These are phyloP conservation scores for Cryptococcus sp. DNA, from an alignment of 1,284 basidiomycete species.

Conservation along the genomic window DNA sequence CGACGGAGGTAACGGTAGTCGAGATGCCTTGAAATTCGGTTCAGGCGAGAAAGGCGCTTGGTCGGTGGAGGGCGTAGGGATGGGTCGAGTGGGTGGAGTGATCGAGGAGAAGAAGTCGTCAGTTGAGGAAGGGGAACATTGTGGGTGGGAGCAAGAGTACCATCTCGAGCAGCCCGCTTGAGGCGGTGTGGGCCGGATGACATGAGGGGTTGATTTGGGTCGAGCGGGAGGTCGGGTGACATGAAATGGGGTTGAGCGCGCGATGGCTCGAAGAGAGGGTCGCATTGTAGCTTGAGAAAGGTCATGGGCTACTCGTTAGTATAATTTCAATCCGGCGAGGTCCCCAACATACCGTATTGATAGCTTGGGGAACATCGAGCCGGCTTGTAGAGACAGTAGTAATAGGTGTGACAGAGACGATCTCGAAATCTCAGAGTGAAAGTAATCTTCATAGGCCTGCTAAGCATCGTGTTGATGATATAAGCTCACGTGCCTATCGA, in stretches of 20 bases:
- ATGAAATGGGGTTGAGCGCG: constrained; percentile 2
- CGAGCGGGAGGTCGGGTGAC: constrained; percentile 1
- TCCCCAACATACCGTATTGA: too few relatives aligned
- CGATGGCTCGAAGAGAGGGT: not conserved
- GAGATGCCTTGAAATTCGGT: constrained; percentile 2
- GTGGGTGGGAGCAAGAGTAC: constrained; percentile 29
- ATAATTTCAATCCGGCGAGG: too few relatives aligned
- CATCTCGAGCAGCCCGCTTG: constrained; percentile 38
- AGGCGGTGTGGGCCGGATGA: too few relatives aligned
- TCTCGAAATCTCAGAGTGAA: too few relatives aligned
- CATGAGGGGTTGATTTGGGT: too few relatives aligned
- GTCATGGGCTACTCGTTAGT: constrained; percentile 9
- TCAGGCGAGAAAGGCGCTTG: constrained; percentile 11
- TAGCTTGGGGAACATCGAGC: too few relatives aligned
- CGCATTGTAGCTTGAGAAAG: not conserved
- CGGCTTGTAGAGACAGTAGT: too few relatives aligned
- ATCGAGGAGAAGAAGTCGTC: constrained; percentile 9
- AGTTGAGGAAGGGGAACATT: not conserved
- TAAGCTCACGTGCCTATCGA: too few relatives aligned
- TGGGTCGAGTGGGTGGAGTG: not conserved
- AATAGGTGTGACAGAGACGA: too few relatives aligned
- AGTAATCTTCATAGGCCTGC: too few relatives aligned
- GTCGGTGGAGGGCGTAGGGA: not conserved
- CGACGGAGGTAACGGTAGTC: constrained; percentile 33
- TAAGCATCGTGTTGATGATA: too few relatives aligned